Evolutionary conservation across 2,329 filamentous ascomycete genomes (phyloP).

Genomic region (Neobulgaria alba): DNA sequence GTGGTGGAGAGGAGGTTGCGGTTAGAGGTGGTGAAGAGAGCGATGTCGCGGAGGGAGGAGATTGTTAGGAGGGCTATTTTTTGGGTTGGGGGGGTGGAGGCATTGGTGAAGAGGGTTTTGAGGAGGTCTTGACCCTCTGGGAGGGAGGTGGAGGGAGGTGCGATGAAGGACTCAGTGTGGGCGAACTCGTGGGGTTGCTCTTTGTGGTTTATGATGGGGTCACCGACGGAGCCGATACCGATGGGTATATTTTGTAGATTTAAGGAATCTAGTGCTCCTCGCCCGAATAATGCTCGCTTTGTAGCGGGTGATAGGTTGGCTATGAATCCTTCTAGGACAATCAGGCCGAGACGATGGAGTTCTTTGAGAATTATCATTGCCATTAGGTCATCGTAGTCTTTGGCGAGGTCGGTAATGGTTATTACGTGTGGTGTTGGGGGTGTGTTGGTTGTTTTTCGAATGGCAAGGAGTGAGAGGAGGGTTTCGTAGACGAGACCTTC

Average conservation of each 20-base stretch:
- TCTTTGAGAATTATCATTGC: constrained; percentile 25
- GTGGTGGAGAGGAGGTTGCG: constrained; percentile 9
- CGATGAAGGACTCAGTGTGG: constrained; percentile 17
- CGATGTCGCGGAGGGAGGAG: constrained; percentile 22
- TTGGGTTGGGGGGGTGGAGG: constrained; percentile 4
- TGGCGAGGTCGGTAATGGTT: constrained; percentile 24
- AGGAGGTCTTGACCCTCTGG: constrained; percentile 13
- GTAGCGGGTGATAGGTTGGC: constrained; percentile 21
- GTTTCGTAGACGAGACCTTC: constrained; percentile 14
- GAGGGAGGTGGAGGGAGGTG: constrained; percentile 3
- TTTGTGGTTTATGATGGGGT: constrained; percentile 5
- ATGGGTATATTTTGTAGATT: constrained; percentile 16
- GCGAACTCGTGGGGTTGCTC: constrained; percentile 17
- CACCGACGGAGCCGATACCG: constrained; percentile 14
- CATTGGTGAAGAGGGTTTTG: constrained; percentile 9
- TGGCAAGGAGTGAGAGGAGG: constrained; percentile 9
- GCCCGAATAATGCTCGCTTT: constrained; percentile 17
- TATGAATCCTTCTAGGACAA: constrained; percentile 22
- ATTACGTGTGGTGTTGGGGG: constrained; percentile 14
- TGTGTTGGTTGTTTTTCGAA: not conserved
- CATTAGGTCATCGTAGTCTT: constrained; percentile 25
- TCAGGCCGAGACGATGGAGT: constrained; percentile 19
- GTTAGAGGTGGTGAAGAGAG: constrained; percentile 11
- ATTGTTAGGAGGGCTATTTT: constrained; percentile 22
- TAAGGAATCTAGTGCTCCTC: constrained; percentile 19